A percentile compares a stretch with the other conserved stretches of the same genome.
phyloP scores from a whole-genome alignment of 2,329 filamentous ascomycete species.

The Gnomoniopsis sp. region DNA sequence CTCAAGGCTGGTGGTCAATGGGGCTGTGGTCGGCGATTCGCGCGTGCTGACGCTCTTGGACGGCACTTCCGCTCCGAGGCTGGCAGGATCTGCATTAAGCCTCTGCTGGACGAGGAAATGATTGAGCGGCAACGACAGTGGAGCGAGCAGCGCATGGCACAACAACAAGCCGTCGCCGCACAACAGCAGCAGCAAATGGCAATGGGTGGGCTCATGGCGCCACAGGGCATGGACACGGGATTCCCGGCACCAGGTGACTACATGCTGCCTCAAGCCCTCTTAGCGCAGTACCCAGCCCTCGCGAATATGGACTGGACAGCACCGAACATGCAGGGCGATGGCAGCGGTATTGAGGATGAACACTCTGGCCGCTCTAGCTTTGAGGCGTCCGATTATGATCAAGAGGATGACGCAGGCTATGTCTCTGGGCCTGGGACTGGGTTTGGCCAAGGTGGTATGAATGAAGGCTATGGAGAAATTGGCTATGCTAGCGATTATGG shows the following conservation, averaged over 20 bases:
- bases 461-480: slow-evolving; percentile 52
- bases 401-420: slow-evolving; percentile 68
- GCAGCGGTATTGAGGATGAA: slow-evolving; percentile 71
- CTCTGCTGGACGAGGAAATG: slow-evolving; percentile 92
- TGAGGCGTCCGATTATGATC: slow-evolving; percentile 70
- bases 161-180: slow-evolving; percentile 40
- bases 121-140: slow-evolving; percentile 72
- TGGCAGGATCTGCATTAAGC: slow-evolving; percentile 93
- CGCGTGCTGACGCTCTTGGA: slow-evolving; percentile 89
- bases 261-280: slow-evolving; percentile 77
- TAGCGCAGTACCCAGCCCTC: slow-evolving; percentile 92
- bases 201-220: slow-evolving; percentile 53
- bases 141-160: slow-evolving; percentile 64
- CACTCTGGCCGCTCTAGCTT: slow-evolving; percentile 78
- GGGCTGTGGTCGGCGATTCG: slow-evolving; percentile 92
- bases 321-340: slow-evolving; percentile 63
- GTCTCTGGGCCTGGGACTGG: slow-evolving; percentile 60
- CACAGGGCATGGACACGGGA: slow-evolving; percentile 56
- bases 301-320: slow-evolving; percentile 81
- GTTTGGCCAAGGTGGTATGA: slow-evolving; percentile 54
- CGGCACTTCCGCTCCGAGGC: slow-evolving; percentile 95
- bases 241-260: slow-evolving; percentile 56
- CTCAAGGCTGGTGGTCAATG: slow-evolving; percentile 80
- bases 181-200: slow-evolving; percentile 51
- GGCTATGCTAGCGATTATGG: slow-evolving; percentile 53